Base-by-base conservation (phyloP, 1,284 basidiomycete genomes). In the Chalciporus sp. region DNA sequence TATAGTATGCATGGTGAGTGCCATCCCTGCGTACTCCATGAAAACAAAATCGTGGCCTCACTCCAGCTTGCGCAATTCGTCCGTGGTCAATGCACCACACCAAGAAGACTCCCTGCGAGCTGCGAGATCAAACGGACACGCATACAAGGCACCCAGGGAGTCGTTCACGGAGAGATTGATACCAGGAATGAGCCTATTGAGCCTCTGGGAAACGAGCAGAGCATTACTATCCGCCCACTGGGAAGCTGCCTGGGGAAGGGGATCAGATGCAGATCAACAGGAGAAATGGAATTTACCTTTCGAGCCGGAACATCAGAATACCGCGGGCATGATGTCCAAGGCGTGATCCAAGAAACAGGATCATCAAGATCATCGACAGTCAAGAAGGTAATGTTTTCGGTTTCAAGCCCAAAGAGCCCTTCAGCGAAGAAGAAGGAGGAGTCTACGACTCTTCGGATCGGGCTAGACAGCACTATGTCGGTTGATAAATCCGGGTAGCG, bases 51-150 rank as follows among this genome's bases (percentile, higher is more conserved):
- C 7, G 17, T 10, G 43, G 41, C 59, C 74, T 47, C 56, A 72
- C 74, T 78, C 76, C 49, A 80, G 72, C 47, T 69, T 58, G 48
- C 65, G 59, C 42, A 79, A 61, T 57, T 80, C 77, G 12, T 55
- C 55, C 17, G 52, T 46, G 8, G 63, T 67, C 63, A 80, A 80
- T 20, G 71, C 73, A 37, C 60, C 62, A 58, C 76, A 80, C 76
- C 78, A 79, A 1, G 74, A 72, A 16, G 72, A 74, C 26, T 61
- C 58, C 3, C 71, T 70, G 49, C 64, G 64, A 12, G 70, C 67
- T 5, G 76, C 78, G 41, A 74, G 67, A 56, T 78, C 77, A 56
- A 76, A 79, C 31, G 77, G 76, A 53, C 76, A 79, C 7, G 73
- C 75, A 59, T 76, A 79, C 19, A 80, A 61, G 43, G 77, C 77